Percentiles rank a stretch among this genome's conserved stretches.
These are phyloP conservation scores for Chaetomiaceae sp. DNA, from an alignment of 2,329 filamentous ascomycete genomes.

Conservation along the genomic window DNA sequence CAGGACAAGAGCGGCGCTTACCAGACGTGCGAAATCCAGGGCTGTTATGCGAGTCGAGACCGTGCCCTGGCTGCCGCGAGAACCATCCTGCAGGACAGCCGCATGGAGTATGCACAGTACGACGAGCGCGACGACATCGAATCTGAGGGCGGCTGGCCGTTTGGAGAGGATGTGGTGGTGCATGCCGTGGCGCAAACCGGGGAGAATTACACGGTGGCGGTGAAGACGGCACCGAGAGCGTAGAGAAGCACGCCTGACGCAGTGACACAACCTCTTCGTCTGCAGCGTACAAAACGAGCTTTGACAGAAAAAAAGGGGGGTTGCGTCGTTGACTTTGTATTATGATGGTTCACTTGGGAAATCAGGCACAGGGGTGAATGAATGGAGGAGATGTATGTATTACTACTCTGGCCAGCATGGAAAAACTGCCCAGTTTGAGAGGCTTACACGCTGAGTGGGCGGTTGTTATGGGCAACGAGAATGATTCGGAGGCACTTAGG, in stretches of 20 bases:
- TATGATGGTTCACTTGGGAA: too few relatives aligned
- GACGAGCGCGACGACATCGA: conserved; percentile 21
- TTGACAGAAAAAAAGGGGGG: too few relatives aligned
- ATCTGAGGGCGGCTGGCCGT: conserved; percentile 34
- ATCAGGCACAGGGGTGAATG: too few relatives aligned
- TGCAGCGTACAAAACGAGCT: too few relatives aligned
- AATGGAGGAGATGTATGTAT: too few relatives aligned
- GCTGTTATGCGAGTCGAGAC: conserved; percentile 30
- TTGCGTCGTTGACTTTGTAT: too few relatives aligned
- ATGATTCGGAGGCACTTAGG: too few relatives aligned
- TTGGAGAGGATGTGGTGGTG: conserved; percentile 38
- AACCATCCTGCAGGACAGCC: conserved; percentile 26
- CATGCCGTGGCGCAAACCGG: conserved; percentile 39
- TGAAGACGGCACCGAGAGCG: conserved; percentile 30
- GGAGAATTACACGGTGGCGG: conserved; percentile 34
- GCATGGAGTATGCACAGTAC: conserved; percentile 28
- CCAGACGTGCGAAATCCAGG: conserved; percentile 35
- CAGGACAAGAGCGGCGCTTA: conserved; percentile 29
- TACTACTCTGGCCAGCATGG: too few relatives aligned
- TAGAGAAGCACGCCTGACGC: conserved; percentile 19
- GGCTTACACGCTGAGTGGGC: too few relatives aligned
- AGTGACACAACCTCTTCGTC: too few relatives aligned
- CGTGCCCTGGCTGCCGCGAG: conserved; percentile 33
- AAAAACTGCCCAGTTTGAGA: too few relatives aligned
- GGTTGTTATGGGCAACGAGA: too few relatives aligned